Conservation (phyloP, 257 asterid species). For the Gentiana dahurica region DNA sequence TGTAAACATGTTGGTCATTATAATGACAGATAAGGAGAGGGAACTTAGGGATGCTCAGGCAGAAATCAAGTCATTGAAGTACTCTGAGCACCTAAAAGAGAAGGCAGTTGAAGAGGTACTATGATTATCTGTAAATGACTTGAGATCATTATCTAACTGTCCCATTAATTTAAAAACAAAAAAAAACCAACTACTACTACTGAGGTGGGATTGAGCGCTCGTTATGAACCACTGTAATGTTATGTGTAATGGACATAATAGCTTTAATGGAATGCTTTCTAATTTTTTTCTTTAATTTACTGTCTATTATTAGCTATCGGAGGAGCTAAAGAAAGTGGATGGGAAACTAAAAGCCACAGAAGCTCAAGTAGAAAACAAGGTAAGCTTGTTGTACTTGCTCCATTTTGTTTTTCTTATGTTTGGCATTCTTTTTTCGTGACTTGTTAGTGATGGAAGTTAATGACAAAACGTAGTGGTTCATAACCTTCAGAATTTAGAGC, state of each 20-base stretch:
- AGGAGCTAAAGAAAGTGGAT: conserved; percentile 59
- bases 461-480: conserved; percentile 11
- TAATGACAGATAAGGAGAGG: conserved; percentile 63
- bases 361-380: conserved; percentile 75
- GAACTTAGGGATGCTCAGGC: conserved; percentile 71
- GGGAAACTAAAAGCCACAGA: conserved; percentile 65
- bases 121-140: background rate
- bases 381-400: conserved; percentile 13
- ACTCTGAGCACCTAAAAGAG: conserved; percentile 67
- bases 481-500: conserved; percentile 65
- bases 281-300: conserved; percentile 8
- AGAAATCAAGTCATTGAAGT: conserved; percentile 65
- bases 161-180: too few species aligned
- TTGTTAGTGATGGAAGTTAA: conserved; percentile 5
- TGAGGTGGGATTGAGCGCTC: too few species aligned
- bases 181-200: too few species aligned
- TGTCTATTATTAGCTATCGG: conserved; percentile 45
- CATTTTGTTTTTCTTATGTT: background rate
- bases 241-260: background rate
- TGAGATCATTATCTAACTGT: too few species aligned
- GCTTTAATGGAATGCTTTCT: conserved; percentile 4
- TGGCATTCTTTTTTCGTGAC: background rate
- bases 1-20: too few species aligned
- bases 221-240: too few species aligned
- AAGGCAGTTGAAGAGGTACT: conserved; percentile 90